A percentile compares a stretch with the other conserved stretches of the same genome.
Conservation (phyloP, 2,329 filamentous ascomycete genomes). For the Aspergillus floridensis region DNA sequence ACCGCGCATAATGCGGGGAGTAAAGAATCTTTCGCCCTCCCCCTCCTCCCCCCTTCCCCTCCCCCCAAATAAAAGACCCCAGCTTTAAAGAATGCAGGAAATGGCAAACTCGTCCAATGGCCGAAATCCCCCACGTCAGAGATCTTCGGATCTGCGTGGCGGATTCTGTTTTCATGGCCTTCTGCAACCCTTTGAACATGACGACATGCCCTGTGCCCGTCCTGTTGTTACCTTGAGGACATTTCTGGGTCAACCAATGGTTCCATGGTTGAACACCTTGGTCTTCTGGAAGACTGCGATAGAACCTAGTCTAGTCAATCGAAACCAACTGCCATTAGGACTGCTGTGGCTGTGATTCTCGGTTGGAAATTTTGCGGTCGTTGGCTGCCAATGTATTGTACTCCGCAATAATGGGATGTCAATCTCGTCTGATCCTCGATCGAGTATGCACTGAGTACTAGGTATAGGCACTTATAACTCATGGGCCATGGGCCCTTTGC, state of each 20-base stretch:
- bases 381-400: not conserved
- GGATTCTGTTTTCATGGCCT: conserved; percentile 5
- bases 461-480: too few relatives aligned
- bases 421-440: not conserved
- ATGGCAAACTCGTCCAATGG: not conserved
- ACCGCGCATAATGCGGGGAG: conserved; percentile 4
- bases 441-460: not conserved
- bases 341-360: not conserved
- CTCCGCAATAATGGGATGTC: not conserved
- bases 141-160: conserved; percentile 28
- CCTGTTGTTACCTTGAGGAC: not conserved
- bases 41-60: too few relatives aligned
- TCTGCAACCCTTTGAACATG: conserved; percentile 10
- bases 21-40: not conserved
- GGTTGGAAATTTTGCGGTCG: not conserved
- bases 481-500: too few relatives aligned
- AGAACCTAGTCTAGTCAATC: not conserved
- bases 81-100: not conserved
- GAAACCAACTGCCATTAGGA: too few relatives aligned
- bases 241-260: not conserved
- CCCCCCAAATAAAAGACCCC: not conserved
- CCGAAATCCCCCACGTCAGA: conserved; percentile 23
- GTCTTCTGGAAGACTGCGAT: conserved; percentile 2
- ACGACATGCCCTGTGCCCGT: conserved; percentile 11
- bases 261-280: conserved; percentile 9